Evolutionary conservation across 805 yeast genomes (phyloP).

Genomic region (Saccharomycopsis selenospora): DNA sequence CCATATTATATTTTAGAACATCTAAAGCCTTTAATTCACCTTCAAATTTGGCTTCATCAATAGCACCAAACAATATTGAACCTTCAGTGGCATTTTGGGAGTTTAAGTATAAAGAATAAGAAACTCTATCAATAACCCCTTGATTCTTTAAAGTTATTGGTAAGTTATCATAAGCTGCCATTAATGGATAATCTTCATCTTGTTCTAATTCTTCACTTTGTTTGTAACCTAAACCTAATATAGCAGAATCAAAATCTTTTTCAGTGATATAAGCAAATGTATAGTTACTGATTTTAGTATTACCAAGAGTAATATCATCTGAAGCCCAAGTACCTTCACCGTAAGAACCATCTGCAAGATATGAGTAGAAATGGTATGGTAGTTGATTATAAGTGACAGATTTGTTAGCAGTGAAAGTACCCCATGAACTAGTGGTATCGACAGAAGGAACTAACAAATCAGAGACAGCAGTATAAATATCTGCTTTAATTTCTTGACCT

Average conservation of each 20-base stretch:
- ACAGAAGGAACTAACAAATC: constrained; percentile 40
- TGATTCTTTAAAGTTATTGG: constrained; percentile 30
- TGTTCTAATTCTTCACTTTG: constrained; percentile 11
- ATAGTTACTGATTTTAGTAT: constrained; percentile 36
- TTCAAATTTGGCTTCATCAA: constrained; percentile 41
- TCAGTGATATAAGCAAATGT: constrained; percentile 35
- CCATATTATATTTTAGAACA: constrained; percentile 11
- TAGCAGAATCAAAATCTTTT: constrained; percentile 12
- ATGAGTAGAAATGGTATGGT: constrained; percentile 30
- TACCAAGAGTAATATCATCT: constrained; percentile 14
- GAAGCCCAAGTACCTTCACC: constrained; percentile 42
- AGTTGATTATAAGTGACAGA: constrained; percentile 25
- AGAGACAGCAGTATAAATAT: constrained; percentile 44
- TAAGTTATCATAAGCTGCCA: constrained; percentile 22
- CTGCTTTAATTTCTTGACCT: constrained; percentile 34
- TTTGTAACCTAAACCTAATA: constrained; percentile 17
- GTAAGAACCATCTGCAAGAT: constrained; percentile 41
- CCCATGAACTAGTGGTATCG: constrained; percentile 5
- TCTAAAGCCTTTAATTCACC: constrained; percentile 36
- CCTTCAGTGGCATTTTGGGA: constrained; percentile 25
- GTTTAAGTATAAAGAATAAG: constrained; percentile 43
- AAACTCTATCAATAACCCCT: constrained; percentile 34
- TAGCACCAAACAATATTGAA: constrained; percentile 46
- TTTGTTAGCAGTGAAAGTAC: constrained; percentile 23
- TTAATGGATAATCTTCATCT: constrained; percentile 24